Evolutionary conservation across 768 basidiomycete species (phyloP), one percentile per base, ranked within the genome.

Genomic region (Serendipita sp.): DNA sequence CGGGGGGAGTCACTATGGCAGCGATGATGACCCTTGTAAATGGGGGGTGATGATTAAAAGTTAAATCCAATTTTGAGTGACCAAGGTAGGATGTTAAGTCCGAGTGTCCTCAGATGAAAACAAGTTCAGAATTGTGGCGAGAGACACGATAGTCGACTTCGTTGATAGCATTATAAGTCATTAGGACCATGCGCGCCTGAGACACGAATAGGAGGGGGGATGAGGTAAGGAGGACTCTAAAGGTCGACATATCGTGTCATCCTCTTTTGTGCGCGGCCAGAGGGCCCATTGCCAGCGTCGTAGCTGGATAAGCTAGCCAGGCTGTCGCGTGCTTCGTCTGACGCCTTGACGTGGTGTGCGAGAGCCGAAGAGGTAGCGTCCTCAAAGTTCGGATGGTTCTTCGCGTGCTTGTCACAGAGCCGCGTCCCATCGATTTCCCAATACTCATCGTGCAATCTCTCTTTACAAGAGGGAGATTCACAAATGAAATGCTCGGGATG

Each of bases 401-500:
- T 24, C n/a, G 87, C 87, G 73, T 95, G 93, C 65, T 79, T 76
- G 76, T 95, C 92, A 72, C 93, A 95, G 64, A 91, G 76, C 85
- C 90, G 90, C 74, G 82, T 76, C 30, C 86, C 83, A 69, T 89
- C 90, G 3, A 92, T 79, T 73, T 95, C 92, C 84, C 87, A 96
- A 71, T 96, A 96, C 71, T 94, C 89, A 71, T 30, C 74, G 67
- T 80, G 84, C 68, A 86, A 75, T 64, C 75, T 79, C 75, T 81
- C 82, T 65, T 74, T 75, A 76, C 86, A 77, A 47, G 63, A 70
- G 68, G 35, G 66, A 65, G 84, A 81, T 75, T 94, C 91, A 74
- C 93, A 96, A 32, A 83, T 76, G 71, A 96, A 80, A 72, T 93
- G 92, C 66, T 89, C 89, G 3, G 92, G 89, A 72, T 95, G 93